Conservation (phyloP, 2,329 filamentous ascomycete genomes). For the Pseudogymnoascus sp. region DNA sequence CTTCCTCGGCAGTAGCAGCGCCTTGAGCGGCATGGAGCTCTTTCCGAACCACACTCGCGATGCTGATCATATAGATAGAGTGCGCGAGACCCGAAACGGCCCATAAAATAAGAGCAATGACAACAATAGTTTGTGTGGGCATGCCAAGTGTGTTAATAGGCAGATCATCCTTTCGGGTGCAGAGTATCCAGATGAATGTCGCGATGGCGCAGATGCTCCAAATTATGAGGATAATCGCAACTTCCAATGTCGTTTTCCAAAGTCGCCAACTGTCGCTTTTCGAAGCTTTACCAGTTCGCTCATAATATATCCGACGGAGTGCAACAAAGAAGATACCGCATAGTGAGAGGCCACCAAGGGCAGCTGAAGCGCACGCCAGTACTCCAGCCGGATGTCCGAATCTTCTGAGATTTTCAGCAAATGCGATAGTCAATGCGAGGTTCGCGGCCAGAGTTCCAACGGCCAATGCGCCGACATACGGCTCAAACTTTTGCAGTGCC, state of each 20-base stretch:
- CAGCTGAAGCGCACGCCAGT: conserved; percentile 23
- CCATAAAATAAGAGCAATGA: conserved; percentile 24
- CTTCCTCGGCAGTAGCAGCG: background rate
- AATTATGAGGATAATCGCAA: conserved; percentile 20
- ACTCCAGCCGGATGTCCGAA: conserved; percentile 12
- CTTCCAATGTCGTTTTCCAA: conserved; percentile 22
- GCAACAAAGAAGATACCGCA: conserved; percentile 18
- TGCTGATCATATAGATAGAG: conserved; percentile 22
- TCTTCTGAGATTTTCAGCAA: conserved; percentile 19
- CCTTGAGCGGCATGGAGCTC: conserved; percentile 16
- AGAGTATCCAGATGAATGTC: conserved; percentile 22
- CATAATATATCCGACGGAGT: conserved; percentile 22
- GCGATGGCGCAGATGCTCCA: conserved; percentile 20
- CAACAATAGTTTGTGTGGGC: conserved; percentile 17
- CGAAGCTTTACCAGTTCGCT: conserved; percentile 21
- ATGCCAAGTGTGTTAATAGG: conserved; percentile 17
- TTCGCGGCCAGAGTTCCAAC: conserved; percentile 21
- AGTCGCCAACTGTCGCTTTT: conserved; percentile 21
- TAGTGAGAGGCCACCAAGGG: conserved; percentile 17
- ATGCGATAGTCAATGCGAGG: conserved; percentile 25
- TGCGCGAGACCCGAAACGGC: conserved; percentile 21
- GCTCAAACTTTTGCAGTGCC: background rate
- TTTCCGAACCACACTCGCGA: conserved; percentile 21
- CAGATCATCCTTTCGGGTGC: conserved; percentile 14
- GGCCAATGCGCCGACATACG: conserved; percentile 21